phyloP scores from a whole-genome alignment of 805 yeast genomes.

The Sugiyamaella valdiviana region DNA sequence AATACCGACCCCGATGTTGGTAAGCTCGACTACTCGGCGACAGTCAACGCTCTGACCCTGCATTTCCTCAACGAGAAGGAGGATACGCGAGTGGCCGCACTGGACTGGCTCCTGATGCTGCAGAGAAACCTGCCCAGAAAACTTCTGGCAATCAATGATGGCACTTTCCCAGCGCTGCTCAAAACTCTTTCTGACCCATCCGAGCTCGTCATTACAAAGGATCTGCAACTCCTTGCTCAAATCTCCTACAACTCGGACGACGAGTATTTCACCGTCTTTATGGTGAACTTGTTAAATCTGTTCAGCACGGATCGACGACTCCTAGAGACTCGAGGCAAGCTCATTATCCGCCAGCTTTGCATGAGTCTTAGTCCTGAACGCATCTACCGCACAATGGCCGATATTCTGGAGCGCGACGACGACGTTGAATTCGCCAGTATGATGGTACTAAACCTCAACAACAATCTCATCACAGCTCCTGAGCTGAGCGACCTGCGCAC shows the following conservation, averaged over 20 bases:
- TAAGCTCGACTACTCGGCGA: constrained; percentile 46
- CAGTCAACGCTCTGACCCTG: constrained; percentile 63
- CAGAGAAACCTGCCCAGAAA: constrained; percentile 62
- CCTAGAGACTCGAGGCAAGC: constrained; percentile 68
- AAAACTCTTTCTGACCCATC: constrained; percentile 69
- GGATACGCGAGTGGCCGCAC: constrained; percentile 70
- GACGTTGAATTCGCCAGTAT: constrained; percentile 68
- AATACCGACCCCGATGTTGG: constrained; percentile 8
- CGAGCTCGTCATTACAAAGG: constrained; percentile 70
- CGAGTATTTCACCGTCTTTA: constrained; percentile 66
- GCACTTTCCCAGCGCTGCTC: constrained; percentile 68
- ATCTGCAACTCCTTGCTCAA: constrained; percentile 63
- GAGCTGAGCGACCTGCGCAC: constrained; percentile 68
- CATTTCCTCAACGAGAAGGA: constrained; percentile 74
- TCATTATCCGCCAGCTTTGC: constrained; percentile 78
- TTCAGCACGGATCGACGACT: constrained; percentile 65
- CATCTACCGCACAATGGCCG: constrained; percentile 73
- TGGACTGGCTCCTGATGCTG: constrained; percentile 85
- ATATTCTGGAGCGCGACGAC: constrained; percentile 54
- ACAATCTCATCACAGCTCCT: constrained; percentile 77
- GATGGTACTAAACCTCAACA: constrained; percentile 82
- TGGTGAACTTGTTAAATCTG: constrained; percentile 60
- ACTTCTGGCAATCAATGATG: constrained; percentile 43
- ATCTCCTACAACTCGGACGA: constrained; percentile 68
- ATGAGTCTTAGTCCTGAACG: constrained; percentile 74